Evolutionary conservation across 495 filamentous ascomycete species (phyloP).

Genomic region (Daldinia caldariorum): DNA sequence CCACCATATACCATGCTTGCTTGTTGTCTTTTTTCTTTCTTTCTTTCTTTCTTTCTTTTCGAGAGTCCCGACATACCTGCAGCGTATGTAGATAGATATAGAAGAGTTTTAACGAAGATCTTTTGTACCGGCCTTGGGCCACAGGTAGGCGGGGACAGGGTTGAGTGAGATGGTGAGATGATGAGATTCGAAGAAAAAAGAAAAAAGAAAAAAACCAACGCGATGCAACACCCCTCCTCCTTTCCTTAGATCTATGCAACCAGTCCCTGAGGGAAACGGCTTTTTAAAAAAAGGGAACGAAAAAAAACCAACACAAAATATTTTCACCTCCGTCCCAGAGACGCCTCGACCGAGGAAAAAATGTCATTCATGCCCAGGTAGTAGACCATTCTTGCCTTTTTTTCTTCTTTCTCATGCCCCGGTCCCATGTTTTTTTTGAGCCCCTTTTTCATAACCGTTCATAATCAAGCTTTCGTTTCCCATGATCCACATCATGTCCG

Average conservation of each 20-base stretch:
- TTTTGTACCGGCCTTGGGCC: too few species aligned
- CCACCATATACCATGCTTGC: neutral
- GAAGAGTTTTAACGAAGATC: neutral
- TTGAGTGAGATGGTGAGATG: neutral
- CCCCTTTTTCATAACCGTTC: slow-evolving; percentile 7
- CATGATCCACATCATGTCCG: slow-evolving; percentile 14
- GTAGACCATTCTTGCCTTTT: slow-evolving; percentile 12
- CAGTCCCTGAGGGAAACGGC: neutral
- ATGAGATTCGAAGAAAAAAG: neutral
- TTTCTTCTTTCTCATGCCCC: slow-evolving; percentile 14
- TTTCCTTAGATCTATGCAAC: slow-evolving; percentile 29
- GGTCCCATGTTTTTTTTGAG: slow-evolving; percentile 2
- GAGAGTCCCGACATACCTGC: neutral
- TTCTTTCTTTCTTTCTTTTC: neutral
- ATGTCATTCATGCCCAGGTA: slow-evolving; percentile 5
- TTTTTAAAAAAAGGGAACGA: neutral
- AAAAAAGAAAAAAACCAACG: slow-evolving; percentile 3
- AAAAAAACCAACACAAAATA: slow-evolving; percentile 3
- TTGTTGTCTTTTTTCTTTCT: too few species aligned
- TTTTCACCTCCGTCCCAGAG: slow-evolving; percentile 19
- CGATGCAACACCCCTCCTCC: slow-evolving; percentile 22
- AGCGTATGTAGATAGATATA: neutral
- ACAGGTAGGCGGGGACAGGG: neutral
- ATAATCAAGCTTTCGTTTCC: slow-evolving; percentile 10
- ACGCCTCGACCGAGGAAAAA: slow-evolving; percentile 24